Conservation (phyloP, 2,329 filamentous ascomycete genomes). For the Gyromitra esculenta region DNA sequence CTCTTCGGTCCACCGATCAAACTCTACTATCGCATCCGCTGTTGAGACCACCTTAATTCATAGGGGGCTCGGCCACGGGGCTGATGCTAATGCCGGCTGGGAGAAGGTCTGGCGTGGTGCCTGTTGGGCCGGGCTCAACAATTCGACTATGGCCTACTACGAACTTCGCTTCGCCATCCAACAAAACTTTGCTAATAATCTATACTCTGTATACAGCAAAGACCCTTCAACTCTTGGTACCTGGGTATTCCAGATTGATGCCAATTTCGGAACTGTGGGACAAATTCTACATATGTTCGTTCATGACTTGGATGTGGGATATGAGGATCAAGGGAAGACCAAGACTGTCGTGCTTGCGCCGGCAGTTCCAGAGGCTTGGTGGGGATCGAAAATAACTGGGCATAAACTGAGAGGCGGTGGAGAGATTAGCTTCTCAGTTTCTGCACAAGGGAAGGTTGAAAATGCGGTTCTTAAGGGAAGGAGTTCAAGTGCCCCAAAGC, state of each 20-base stretch:
- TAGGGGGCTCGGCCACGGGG: slow-evolving; percentile 63
- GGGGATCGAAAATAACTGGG: slow-evolving; percentile 62
- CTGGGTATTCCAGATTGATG: slow-evolving; percentile 69
- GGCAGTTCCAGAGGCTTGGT: slow-evolving; percentile 64
- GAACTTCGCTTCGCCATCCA: slow-evolving; percentile 65
- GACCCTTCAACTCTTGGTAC: slow-evolving; percentile 55
- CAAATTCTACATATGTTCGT: slow-evolving; percentile 66
- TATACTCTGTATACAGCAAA: slow-evolving; percentile 66
- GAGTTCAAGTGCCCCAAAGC: slow-evolving; percentile 3
- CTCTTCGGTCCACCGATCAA: slow-evolving; percentile 62
- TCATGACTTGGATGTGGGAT: slow-evolving; percentile 62
- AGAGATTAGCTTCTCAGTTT: slow-evolving; percentile 63
- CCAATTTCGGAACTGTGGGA: slow-evolving; percentile 67
- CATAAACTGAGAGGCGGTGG: slow-evolving; percentile 63
- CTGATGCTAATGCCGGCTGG: slow-evolving; percentile 68
- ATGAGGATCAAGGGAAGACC: slow-evolving; percentile 38
- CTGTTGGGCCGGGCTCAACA: slow-evolving; percentile 68
- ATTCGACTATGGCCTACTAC: slow-evolving; percentile 65
- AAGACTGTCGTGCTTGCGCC: slow-evolving; percentile 64
- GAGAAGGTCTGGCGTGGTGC: slow-evolving; percentile 69
- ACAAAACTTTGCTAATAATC: slow-evolving; percentile 66
- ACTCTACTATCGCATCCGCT: slow-evolving; percentile 63
- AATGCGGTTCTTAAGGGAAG: slow-evolving; percentile 29
- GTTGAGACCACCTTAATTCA: slow-evolving; percentile 63
- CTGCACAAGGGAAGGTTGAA: slow-evolving; percentile 60